phyloP scores from a whole-genome alignment of 2,329 filamentous ascomycete species.

The Paecilomyces sp. region DNA sequence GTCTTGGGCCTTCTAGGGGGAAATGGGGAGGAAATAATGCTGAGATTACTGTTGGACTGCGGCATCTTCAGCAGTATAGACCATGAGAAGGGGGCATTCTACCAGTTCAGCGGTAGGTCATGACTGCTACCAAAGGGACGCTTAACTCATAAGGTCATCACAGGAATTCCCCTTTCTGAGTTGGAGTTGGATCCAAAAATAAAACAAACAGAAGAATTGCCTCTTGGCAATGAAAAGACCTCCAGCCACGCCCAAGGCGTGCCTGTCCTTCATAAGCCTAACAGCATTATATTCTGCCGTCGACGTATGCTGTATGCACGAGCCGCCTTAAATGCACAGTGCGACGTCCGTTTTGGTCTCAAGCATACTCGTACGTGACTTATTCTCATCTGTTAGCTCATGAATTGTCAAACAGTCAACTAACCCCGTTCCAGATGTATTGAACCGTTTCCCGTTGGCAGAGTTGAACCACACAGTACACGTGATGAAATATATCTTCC shows the following conservation, averaged over 20 bases:
- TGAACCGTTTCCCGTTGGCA: constrained; percentile 59
- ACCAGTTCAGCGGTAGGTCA: constrained; percentile 67
- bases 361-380: constrained; percentile 67
- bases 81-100: constrained; percentile 57
- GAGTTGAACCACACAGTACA: constrained; percentile 53
- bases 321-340: constrained; percentile 61
- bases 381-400: not conserved
- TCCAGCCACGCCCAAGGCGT: not conserved
- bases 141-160: not conserved
- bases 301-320: constrained; percentile 81
- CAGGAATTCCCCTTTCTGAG: constrained; percentile 24
- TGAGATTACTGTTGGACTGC: constrained; percentile 67
- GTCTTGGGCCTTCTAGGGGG: constrained; percentile 67
- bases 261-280: constrained; percentile 18
- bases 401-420: not conserved
- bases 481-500: constrained; percentile 89
- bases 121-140: not conserved
- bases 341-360: constrained; percentile 64
- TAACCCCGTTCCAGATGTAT: constrained; percentile 54
- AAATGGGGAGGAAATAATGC: constrained; percentile 69
- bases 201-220: not conserved
- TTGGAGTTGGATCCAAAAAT: constrained; percentile 14
- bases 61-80: constrained; percentile 64
- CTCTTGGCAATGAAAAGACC: not conserved
- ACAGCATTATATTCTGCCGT: constrained; percentile 67